phyloP scores from a whole-genome alignment of 768 basidiomycete genomes.

The Ephemerocybe angulata region DNA sequence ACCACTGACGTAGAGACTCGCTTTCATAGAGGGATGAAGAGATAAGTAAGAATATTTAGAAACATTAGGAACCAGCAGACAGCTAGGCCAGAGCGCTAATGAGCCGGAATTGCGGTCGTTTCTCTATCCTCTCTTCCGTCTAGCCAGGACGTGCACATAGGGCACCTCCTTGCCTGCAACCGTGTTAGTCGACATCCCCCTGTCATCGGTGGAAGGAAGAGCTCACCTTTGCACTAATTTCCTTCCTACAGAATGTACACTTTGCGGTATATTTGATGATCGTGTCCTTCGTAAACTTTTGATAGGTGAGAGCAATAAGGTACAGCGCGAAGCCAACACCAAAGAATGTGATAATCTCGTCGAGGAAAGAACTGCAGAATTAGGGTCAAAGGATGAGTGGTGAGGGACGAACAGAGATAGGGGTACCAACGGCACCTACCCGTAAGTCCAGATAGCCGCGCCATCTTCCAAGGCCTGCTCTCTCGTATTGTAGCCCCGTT shows the following conservation, averaged over 20 bases:
- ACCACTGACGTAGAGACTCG: too few species aligned
- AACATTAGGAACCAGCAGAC: too few species aligned
- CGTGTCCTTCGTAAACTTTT: conserved; percentile 32
- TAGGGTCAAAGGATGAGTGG: neutral
- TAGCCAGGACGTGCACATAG: conserved; percentile 38
- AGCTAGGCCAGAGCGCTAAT: too few species aligned
- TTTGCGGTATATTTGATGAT: conserved; percentile 39
- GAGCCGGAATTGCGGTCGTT: conserved; percentile 16
- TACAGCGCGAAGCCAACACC: conserved; percentile 38
- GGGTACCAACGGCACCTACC: conserved; percentile 13
- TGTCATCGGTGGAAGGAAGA: neutral
- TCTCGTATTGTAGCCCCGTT: conserved; percentile 39
- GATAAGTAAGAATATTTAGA: neutral
- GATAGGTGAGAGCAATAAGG: conserved; percentile 33
- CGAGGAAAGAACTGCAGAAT: conserved; percentile 30
- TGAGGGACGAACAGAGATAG: neutral
- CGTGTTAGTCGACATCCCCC: neutral
- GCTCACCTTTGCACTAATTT: conserved; percentile 37
- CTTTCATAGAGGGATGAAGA: neutral
- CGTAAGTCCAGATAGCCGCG: conserved; percentile 39
- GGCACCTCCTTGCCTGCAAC: conserved; percentile 32
- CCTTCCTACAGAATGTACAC: conserved; percentile 42
- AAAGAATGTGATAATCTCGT: conserved; percentile 36
- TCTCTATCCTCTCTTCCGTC: conserved; percentile 40
- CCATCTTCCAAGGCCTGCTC: conserved; percentile 42